Evolutionary conservation across 176 grass and related monocot genomes (phyloP), one percentile per base, ranked within the genome.

Genomic region (Areca catechu): DNA sequence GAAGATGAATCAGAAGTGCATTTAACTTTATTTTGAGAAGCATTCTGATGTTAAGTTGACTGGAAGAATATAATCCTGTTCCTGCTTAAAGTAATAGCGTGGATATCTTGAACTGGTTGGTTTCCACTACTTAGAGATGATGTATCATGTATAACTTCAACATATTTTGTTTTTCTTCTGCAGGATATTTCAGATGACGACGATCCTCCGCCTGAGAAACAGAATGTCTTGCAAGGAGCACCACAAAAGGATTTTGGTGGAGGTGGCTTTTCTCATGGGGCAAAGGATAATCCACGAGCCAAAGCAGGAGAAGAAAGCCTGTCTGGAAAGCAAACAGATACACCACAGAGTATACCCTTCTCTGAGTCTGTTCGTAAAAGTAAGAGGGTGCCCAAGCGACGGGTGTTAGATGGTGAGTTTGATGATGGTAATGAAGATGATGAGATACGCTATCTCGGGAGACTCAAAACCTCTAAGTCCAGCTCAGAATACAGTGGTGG

Each of bases 311-410:
- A 82, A 60, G 66, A 79, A 55, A 69, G 63, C 37, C 58, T 65
- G 21, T 52, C 30, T 57, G 68, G 16, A 3, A 81, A 80, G 60
- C 80, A 83, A 70, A 60, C 50, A 57, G 55, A 30, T 5, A 80
- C 56, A 56, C 20, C 63, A 65, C 78, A 76, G 4, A 66, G 71
- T 48, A 58, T 66, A 51, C 51, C 22, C 3, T 62, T 75, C 64
- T 82, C 82, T 21, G 71, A 85, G 50, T 82, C 75, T 76, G 72
- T 85, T 15, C 78, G 86, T 66, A 90, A 90, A 72, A 90, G 86
- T 52, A 85, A 83, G 62, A 85, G 86, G 52, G 20, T 90, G 58
- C 74, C 78, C 72, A 90, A 79, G 71, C 78, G 77, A 56, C 67
- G 77, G 54, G 56, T 51, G 22, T 56, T 79, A 54, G 70, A 89